phyloP scores from a whole-genome alignment of 2,329 filamentous ascomycete genomes.

The Colletotrichum sublineola region DNA sequence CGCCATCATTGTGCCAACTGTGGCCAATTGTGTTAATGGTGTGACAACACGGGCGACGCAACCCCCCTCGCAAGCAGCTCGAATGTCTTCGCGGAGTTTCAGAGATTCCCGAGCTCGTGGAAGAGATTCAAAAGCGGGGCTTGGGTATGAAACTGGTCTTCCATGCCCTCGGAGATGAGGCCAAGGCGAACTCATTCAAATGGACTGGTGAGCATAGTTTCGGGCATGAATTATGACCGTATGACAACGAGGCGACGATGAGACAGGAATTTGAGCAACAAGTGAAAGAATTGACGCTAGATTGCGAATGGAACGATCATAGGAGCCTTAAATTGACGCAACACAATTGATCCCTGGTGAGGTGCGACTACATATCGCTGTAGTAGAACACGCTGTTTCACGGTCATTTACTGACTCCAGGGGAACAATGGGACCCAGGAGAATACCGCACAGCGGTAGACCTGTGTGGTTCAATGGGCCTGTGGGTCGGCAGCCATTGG shows the following conservation, averaged over 20 bases:
- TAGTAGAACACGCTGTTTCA: neutral
- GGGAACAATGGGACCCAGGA: slow-evolving; percentile 16
- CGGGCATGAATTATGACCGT: slow-evolving; percentile 48
- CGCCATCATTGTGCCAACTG: neutral
- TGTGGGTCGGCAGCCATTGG: slow-evolving; percentile 41
- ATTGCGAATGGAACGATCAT: slow-evolving; percentile 40
- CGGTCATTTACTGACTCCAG: neutral
- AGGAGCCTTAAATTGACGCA: slow-evolving; percentile 41
- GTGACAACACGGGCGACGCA: slow-evolving; percentile 26
- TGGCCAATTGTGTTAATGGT: neutral
- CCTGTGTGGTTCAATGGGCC: slow-evolving; percentile 43
- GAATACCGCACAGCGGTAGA: slow-evolving; percentile 32
- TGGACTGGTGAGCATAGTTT: slow-evolving; percentile 45
- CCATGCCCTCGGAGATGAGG: slow-evolving; percentile 42
- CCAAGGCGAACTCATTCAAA: slow-evolving; percentile 42
- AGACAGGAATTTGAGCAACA: slow-evolving; percentile 40
- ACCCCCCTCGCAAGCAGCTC: slow-evolving; percentile 40
- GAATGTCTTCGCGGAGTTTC: slow-evolving; percentile 38
- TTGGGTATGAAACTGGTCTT: slow-evolving; percentile 45
- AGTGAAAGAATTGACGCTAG: slow-evolving; percentile 37
- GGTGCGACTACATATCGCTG: neutral
- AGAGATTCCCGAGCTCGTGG: slow-evolving; percentile 43
- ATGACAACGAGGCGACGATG: slow-evolving; percentile 31
- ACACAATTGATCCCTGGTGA: slow-evolving; percentile 42
- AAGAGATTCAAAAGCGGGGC: slow-evolving; percentile 38